A percentile compares a stretch with the other conserved stretches of the same genome.
Conservation (phyloP, 495 filamentous ascomycete species). For the Penicillium bovifimosum region DNA sequence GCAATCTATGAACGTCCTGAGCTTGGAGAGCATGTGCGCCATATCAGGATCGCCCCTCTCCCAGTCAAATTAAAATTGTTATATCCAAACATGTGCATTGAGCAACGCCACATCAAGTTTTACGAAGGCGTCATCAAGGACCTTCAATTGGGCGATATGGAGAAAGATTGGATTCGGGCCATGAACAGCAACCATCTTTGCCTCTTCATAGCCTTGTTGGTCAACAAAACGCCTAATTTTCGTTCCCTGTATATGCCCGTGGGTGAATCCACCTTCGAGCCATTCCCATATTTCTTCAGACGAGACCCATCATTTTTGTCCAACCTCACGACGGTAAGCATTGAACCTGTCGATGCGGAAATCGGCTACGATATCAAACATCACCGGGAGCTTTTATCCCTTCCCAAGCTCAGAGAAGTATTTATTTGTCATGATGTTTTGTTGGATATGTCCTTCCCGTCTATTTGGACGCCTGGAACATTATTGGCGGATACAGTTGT, state of each 20-base stretch:
- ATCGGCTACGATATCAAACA: constrained; percentile 11
- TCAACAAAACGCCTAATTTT: constrained; percentile 23
- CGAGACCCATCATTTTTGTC: constrained; percentile 16
- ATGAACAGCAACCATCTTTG: constrained; percentile 7
- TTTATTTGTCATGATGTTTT: constrained; percentile 17
- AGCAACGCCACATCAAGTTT: not conserved
- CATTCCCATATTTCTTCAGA: constrained; percentile 11
- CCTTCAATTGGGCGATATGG: not conserved
- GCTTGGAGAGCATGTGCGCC: constrained; percentile 17
- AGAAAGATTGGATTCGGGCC: not conserved
- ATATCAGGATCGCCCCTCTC: not conserved
- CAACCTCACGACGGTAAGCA: constrained; percentile 17
- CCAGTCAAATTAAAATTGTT: no score
- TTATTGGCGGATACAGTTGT: no score
- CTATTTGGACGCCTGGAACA: no score
- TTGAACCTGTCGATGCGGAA: constrained; percentile 14
- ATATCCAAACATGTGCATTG: no score
- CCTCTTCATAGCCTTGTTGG: constrained; percentile 13
- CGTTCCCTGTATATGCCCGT: constrained; percentile 11
- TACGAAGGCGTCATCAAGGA: not conserved
- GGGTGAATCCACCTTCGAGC: not conserved
- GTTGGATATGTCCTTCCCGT: not conserved
- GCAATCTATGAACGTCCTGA: constrained; percentile 13
- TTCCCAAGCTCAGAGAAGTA: constrained; percentile 3
- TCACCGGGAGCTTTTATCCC: constrained; percentile 12